Percentiles rank a stretch among this genome's conserved stretches.
These are phyloP conservation scores for Syzygium grande DNA, from an alignment of 345 rosid genomes.

Conservation along the genomic window DNA sequence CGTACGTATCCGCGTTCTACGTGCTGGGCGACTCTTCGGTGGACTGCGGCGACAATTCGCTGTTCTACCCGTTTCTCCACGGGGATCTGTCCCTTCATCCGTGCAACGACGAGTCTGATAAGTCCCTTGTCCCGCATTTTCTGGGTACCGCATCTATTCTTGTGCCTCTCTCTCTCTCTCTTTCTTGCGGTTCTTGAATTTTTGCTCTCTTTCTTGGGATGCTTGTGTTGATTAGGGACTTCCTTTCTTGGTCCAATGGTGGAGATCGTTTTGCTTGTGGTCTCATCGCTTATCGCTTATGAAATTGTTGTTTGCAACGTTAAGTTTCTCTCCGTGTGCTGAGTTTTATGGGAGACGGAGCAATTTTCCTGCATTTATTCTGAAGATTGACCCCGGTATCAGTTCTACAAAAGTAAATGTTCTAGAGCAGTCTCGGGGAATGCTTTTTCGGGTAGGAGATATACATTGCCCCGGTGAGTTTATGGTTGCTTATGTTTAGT, in stretches of 20 bases:
- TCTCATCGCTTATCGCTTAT: not conserved
- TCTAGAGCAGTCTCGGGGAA: not conserved
- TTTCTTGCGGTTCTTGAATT: not conserved
- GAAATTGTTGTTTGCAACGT: not conserved
- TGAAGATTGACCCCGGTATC: not conserved
- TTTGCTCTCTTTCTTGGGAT: not conserved
- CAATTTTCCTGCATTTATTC: not conserved
- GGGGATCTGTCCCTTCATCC: constrained; percentile 43
- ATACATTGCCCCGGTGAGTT: not conserved
- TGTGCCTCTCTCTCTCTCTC: not conserved
- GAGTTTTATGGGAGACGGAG: not conserved
- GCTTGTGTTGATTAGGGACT: not conserved
- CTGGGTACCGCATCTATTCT: constrained; percentile 26
- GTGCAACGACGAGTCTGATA: constrained; percentile 40
- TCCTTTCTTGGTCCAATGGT: not conserved
- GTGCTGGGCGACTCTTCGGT: constrained; percentile 68
- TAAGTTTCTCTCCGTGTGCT: not conserved
- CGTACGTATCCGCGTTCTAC: constrained; percentile 26
- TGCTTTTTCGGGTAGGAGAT: not conserved
- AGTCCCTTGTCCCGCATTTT: constrained; percentile 44
- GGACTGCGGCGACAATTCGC: constrained; percentile 52
- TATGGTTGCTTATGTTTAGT: not conserved
- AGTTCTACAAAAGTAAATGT: not conserved
- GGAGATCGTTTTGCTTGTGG: not conserved
- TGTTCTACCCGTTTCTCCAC: constrained; percentile 44